phyloP scores from a whole-genome alignment of 306 rosid genomes.

The Acacia confusa region DNA sequence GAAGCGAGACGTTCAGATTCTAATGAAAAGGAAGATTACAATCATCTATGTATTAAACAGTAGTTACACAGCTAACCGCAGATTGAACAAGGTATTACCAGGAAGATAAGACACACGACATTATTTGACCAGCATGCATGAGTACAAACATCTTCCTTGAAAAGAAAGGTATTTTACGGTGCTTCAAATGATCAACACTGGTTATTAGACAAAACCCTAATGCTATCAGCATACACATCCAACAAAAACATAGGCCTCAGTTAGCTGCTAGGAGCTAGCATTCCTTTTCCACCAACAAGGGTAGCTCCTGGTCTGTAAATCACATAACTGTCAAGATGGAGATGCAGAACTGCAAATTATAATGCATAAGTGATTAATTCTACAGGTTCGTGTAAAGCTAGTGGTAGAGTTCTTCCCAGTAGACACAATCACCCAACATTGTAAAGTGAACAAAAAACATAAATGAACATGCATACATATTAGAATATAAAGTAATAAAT shows the following conservation, averaged over 20 bases:
- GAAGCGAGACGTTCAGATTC: neutral
- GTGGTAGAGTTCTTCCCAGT: neutral
- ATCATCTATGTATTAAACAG: neutral
- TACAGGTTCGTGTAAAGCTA: neutral
- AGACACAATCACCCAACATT: constrained; percentile 1
- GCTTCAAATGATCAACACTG: neutral
- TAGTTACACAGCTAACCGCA: constrained; percentile 8
- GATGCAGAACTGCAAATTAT: constrained; percentile 6
- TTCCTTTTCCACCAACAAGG: constrained; percentile 7
- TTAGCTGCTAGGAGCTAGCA: constrained; percentile 1
- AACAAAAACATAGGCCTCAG: neutral
- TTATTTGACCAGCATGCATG: neutral
- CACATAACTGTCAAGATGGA: neutral
- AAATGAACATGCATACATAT: neutral
- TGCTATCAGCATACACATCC: neutral
- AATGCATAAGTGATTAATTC: constrained; percentile 2
- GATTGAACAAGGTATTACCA: neutral
- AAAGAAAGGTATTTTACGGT: neutral
- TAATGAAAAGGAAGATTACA: constrained; percentile 13
- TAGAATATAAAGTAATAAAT: constrained; percentile 12
- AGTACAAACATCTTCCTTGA: constrained; percentile 10
- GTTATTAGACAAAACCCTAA: neutral
- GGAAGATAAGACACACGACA: neutral
- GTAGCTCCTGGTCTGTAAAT: neutral
- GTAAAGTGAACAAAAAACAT: constrained; percentile 13